phyloP scores from a whole-genome alignment of 345 rosid genomes.

The Erodium maritimum region DNA sequence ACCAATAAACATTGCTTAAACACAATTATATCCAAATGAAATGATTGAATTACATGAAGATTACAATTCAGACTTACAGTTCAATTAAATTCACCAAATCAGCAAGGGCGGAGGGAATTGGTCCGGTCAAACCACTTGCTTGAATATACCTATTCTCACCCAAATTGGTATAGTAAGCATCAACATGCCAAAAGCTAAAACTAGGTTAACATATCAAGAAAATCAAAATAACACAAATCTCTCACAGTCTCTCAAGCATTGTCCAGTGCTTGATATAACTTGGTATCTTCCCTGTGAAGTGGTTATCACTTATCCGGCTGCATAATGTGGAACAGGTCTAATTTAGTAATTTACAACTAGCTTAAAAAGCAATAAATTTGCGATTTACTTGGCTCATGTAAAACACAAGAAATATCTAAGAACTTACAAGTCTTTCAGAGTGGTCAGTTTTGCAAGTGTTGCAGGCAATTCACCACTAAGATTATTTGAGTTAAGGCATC shows the following conservation, averaged over 20 bases:
- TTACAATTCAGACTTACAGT: slow-evolving; percentile 14
- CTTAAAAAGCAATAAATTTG: neutral
- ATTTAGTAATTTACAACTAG: neutral
- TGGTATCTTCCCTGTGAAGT: slow-evolving; percentile 7
- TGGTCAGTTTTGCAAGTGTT: slow-evolving; percentile 7
- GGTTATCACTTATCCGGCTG: slow-evolving; percentile 8
- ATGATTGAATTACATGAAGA: neutral
- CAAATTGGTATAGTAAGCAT: neutral
- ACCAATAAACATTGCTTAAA: neutral
- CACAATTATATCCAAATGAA: neutral
- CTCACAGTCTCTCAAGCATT: slow-evolving; percentile 2
- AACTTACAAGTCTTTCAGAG: neutral
- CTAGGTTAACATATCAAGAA: neutral
- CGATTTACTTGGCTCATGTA: neutral
- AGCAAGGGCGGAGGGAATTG: slow-evolving; percentile 27
- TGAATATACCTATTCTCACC: slow-evolving; percentile 22
- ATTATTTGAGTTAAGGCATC: slow-evolving; percentile 10
- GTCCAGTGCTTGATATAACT: slow-evolving; percentile 8
- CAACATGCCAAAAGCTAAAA: neutral
- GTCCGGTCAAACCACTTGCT: slow-evolving; percentile 47
- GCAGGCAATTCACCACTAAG: slow-evolving; percentile 9
- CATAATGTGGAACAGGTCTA: neutral
- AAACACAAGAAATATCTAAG: neutral
- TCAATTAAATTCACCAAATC: slow-evolving; percentile 12
- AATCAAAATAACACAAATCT: neutral